Base-by-base conservation (phyloP, 768 basidiomycete genomes). In the Coprinopsis sp. region DNA sequence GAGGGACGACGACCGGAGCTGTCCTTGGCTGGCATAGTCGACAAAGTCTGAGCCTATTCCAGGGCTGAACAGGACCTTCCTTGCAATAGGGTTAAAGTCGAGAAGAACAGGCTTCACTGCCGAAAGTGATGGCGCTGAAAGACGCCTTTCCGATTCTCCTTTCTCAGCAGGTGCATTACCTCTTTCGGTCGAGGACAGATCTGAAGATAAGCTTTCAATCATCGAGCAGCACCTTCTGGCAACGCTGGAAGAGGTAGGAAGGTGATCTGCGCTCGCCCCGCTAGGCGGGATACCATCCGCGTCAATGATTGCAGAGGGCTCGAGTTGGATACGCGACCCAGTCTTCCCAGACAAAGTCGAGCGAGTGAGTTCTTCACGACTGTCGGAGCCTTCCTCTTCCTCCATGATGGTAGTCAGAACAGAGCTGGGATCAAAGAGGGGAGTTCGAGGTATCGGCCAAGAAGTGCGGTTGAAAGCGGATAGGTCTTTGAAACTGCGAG, bases 141-240 rank as follows among this genome's bases (percentile, higher is more conserved):
- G n/a, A n/a, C n/a, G n/a, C n/a, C n/a, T n/a, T n/a, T n/a, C n/a
- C n/a, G n/a, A n/a, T n/a, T n/a, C n/a, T n/a, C n/a, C n/a, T n/a
- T n/a, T n/a, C n/a, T n/a, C n/a, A n/a, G n/a, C n/a, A n/a, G n/a
- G n/a, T n/a, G n/a, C n/a, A n/a, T n/a, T n/a, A n/a, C n/a, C n/a
- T n/a, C n/a, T n/a, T n/a, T n/a, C n/a, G n/a, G n/a, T n/a, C n/a
- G n/a, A n/a, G n/a, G n/a, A n/a, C n/a, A n/a, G n/a, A n/a, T n/a
- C n/a, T n/a, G n/a, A n/a, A n/a, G n/a, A n/a, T n/a, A n/a, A n/a
- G n/a, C n/a, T n/a, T n/a, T n/a, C n/a, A n/a, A 48, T 48, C 39
- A 48, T 40, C 8, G 47, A 48, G 28, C 40, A 34, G 38, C 47
- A 48, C 18, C 39, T 33, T n/a, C 39, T 42, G 19, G 44, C 10